Conservation (phyloP, 1,284 basidiomycete species). For the Sanghuangporus weigelae region DNA sequence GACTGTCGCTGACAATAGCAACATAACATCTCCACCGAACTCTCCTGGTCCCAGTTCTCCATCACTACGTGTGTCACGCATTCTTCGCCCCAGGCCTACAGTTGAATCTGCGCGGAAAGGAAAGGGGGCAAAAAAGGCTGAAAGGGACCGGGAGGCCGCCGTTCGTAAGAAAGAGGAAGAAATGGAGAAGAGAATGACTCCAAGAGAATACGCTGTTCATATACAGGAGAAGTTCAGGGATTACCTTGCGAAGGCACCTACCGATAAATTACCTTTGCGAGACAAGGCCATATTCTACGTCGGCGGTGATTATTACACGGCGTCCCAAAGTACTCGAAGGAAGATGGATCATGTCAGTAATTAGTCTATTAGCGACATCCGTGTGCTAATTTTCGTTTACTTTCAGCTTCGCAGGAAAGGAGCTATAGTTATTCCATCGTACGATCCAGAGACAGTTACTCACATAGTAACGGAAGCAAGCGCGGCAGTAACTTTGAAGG, state of each 20-base stretch:
- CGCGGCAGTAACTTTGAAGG: constrained; percentile 31
- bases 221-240: constrained; percentile 13
- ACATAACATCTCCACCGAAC: constrained; percentile 14
- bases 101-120: constrained; percentile 2
- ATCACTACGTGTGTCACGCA: background rate
- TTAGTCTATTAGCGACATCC: background rate
- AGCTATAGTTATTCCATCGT: constrained; percentile 48
- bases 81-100: background rate
- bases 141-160: constrained; percentile 1
- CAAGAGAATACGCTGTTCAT: constrained; percentile 13
- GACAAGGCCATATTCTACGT: constrained; percentile 53
- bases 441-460: constrained; percentile 48
- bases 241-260: constrained; percentile 3
- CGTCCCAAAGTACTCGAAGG: constrained; percentile 42
- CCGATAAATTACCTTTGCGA: constrained; percentile 35
- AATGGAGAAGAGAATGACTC: constrained; percentile 17
- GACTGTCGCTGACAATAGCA: background rate
- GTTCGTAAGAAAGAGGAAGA: constrained; percentile 11
- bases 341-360: constrained; percentile 58
- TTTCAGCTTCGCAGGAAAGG: constrained; percentile 55
- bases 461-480: constrained; percentile 55
- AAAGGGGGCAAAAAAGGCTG: constrained; percentile 6
- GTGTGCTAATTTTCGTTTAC: background rate
- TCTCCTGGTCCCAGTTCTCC: background rate
- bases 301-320: constrained; percentile 50